Conservation (phyloP, 1,284 basidiomycete species). For the Ustilago sp. region DNA sequence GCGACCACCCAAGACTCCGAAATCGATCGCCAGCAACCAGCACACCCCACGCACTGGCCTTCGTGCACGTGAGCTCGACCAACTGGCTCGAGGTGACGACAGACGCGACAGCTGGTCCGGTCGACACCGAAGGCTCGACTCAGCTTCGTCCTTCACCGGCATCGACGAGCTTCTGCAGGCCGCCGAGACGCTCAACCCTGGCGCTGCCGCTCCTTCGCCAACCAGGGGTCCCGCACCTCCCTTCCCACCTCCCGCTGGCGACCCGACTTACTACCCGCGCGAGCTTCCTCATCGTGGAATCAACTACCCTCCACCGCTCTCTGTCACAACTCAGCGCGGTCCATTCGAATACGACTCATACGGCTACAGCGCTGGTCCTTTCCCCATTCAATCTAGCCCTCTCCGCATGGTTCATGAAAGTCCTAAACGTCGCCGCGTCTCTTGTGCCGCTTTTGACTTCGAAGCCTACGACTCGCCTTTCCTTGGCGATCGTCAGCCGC, state of each 20-base stretch:
- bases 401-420: slow-evolving; percentile 57
- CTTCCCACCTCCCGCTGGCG: slow-evolving; percentile 22
- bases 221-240: slow-evolving; percentile 22
- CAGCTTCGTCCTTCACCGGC: slow-evolving; percentile 57
- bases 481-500: slow-evolving; percentile 40
- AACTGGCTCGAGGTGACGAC: slow-evolving; percentile 37
- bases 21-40: slow-evolving; percentile 36
- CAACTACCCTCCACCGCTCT: slow-evolving; percentile 37
- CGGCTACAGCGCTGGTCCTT: slow-evolving; percentile 27
- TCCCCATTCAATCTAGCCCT: slow-evolving; percentile 44
- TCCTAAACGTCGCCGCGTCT: slow-evolving; percentile 65
- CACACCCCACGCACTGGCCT: slow-evolving; percentile 44
- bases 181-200: slow-evolving; percentile 64
- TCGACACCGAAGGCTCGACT: slow-evolving; percentile 45
- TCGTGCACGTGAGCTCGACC: slow-evolving; percentile 38
- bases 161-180: slow-evolving; percentile 69
- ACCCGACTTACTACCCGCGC: slow-evolving; percentile 30
- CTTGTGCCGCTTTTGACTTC: slow-evolving; percentile 51
- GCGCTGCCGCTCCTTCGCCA: slow-evolving; percentile 41
- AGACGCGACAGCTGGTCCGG: slow-evolving; percentile 42
- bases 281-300: slow-evolving; percentile 33
- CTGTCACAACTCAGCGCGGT: slow-evolving; percentile 29
- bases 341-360: slow-evolving; percentile 34
- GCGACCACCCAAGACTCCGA: slow-evolving; percentile 48
- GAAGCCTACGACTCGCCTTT: slow-evolving; percentile 54